A percentile compares a stretch with the other conserved stretches of the same genome.
phyloP scores from a whole-genome alignment of 176 grass and related monocot species.

The Rhynchospora breviuscula region DNA sequence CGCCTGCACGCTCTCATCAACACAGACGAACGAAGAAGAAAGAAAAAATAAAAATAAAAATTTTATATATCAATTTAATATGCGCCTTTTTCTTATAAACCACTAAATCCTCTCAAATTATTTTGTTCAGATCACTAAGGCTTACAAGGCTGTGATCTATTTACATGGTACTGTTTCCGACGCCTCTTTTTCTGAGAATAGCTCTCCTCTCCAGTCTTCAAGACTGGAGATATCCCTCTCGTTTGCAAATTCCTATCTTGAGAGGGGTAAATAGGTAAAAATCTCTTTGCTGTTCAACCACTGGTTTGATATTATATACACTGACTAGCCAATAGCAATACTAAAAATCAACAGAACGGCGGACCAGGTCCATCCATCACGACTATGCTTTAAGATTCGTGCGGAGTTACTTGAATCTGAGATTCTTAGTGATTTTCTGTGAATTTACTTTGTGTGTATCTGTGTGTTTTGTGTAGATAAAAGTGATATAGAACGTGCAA shows the following conservation, averaged over 20 bases:
- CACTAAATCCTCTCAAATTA: neutral
- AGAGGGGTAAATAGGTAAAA: neutral
- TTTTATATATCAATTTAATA: slow-evolving; percentile 8
- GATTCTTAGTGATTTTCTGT: neutral
- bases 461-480: neutral
- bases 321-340: slow-evolving; percentile 2
- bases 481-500: neutral
- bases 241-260: neutral
- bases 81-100: neutral
- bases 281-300: neutral
- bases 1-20: slow-evolving; percentile 27
- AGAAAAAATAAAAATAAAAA: neutral
- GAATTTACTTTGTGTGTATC: neutral
- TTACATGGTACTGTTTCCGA: slow-evolving; percentile 18
- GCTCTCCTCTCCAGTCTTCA: neutral
- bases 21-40: neutral
- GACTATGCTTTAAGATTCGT: slow-evolving; percentile 7
- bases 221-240: neutral
- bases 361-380: neutral
- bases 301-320: slow-evolving; percentile 4
- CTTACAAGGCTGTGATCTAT: neutral
- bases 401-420: neutral
- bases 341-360: neutral
- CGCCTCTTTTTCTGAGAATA: neutral
- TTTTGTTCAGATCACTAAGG: neutral